Evolutionary conservation across 2,329 filamentous ascomycete genomes (phyloP).

Genomic region (Calonectria pseudoturangicola): DNA sequence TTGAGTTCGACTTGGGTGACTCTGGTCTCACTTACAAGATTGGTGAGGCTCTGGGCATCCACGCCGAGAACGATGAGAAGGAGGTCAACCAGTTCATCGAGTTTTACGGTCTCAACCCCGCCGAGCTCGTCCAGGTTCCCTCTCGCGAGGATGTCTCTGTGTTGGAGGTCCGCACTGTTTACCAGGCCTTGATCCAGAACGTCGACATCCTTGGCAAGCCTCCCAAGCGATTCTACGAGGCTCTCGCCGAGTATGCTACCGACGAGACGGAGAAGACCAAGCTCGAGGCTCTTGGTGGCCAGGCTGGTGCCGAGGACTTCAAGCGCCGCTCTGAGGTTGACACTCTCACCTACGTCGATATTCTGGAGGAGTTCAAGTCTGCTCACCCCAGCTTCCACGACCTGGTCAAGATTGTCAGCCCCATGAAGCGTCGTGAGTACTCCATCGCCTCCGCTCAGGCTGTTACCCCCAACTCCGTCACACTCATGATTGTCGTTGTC

Average conservation of each 20-base stretch:
- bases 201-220: slow-evolving; percentile 97
- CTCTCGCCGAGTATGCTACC: slow-evolving; percentile 88
- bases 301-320: slow-evolving; percentile 90
- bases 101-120: slow-evolving; percentile 88
- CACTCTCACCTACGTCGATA: slow-evolving; percentile 91
- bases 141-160: slow-evolving; percentile 84
- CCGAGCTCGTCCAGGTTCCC: slow-evolving; percentile 93
- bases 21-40: slow-evolving; percentile 97
- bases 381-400: slow-evolving; percentile 93
- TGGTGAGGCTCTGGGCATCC: slow-evolving; percentile 96
- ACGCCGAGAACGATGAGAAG: slow-evolving; percentile 91
- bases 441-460: slow-evolving; percentile 99
- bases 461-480: slow-evolving; percentile 91
- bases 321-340: slow-evolving; percentile 94
- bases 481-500: slow-evolving; percentile 97
- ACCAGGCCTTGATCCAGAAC: slow-evolving; percentile 93
- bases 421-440: slow-evolving; percentile 98
- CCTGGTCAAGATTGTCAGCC: slow-evolving; percentile 88
- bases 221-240: slow-evolving; percentile 98
- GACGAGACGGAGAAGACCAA: slow-evolving; percentile 89
- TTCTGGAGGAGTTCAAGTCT: slow-evolving; percentile 91
- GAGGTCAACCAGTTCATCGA: slow-evolving; percentile 91
- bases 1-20: slow-evolving; percentile 95
- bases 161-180: slow-evolving; percentile 92
- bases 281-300: slow-evolving; percentile 84